These are phyloP conservation scores for Aspergillus amoenus DNA, from an alignment of 2,329 filamentous ascomycete species.

Conservation along the genomic window DNA sequence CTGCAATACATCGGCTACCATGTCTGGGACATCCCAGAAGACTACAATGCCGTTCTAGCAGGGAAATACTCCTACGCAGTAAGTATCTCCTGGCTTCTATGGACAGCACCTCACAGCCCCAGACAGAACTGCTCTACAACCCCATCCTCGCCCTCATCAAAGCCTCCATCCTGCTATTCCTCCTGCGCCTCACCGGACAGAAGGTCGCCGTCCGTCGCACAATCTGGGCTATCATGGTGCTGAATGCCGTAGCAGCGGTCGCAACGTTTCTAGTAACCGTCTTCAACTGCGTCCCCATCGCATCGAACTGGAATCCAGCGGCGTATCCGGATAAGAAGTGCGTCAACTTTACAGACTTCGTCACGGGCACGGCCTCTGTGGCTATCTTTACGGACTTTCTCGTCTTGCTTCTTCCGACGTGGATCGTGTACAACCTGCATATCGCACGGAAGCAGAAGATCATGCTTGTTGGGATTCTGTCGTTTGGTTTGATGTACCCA, in stretches of 20 bases:
- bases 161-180: slow-evolving; percentile 30
- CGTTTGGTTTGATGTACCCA: slow-evolving; percentile 26
- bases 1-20: not conserved
- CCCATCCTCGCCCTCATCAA: slow-evolving; percentile 31
- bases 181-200: slow-evolving; percentile 29
- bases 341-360: slow-evolving; percentile 29
- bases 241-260: slow-evolving; percentile 23
- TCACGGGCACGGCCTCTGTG: slow-evolving; percentile 25
- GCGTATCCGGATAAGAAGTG: slow-evolving; percentile 21
- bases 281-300: slow-evolving; percentile 32
- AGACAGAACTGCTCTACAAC: slow-evolving; percentile 28
- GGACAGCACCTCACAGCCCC: not conserved
- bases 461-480: slow-evolving; percentile 30
- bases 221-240: slow-evolving; percentile 21
- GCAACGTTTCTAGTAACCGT: slow-evolving; percentile 27
- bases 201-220: slow-evolving; percentile 20
- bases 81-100: not conserved
- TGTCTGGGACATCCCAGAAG: slow-evolving; percentile 12
- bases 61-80: slow-evolving; percentile 18
- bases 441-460: slow-evolving; percentile 29
- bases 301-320: slow-evolving; percentile 25
- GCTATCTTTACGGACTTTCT: slow-evolving; percentile 34
- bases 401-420: slow-evolving; percentile 31
- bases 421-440: slow-evolving; percentile 30
- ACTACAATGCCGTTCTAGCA: not conserved